Conservation (phyloP, 257 asterid genomes). For the Forsythia suspensa region DNA sequence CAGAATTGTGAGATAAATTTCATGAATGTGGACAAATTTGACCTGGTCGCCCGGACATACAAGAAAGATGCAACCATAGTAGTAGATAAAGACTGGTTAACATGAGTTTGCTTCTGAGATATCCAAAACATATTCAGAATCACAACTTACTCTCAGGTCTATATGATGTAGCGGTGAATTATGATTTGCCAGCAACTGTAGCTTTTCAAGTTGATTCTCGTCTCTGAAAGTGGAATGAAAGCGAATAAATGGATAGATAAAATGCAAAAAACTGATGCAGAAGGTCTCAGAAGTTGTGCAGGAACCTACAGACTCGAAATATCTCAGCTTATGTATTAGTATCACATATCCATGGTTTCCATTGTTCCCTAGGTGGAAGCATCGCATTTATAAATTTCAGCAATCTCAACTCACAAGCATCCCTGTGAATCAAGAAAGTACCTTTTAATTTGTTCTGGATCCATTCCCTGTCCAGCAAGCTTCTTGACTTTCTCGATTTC, state of each 20-base stretch:
- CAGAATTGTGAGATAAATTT: background rate
- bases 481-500: constrained; percentile 50
- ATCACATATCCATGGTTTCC: background rate
- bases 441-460: constrained; percentile 64
- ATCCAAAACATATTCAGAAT: background rate
- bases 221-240: constrained; percentile 51
- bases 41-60: background rate
- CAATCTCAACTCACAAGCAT: background rate
- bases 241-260: background rate
- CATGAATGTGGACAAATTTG: background rate
- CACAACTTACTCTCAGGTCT: constrained; percentile 73
- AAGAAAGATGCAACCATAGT: background rate
- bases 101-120: background rate
- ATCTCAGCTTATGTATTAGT: background rate
- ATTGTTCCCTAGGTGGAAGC: constrained; percentile 9
- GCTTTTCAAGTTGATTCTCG: constrained; percentile 60
- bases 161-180: constrained; percentile 64
- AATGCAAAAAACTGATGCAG: background rate
- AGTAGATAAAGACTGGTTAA: background rate
- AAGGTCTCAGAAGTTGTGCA: background rate
- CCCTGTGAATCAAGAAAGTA: constrained; percentile 28
- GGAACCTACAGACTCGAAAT: background rate
- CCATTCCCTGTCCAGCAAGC: constrained; percentile 44
- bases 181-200: constrained; percentile 73
- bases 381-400: constrained; percentile 1